Base-by-base conservation (phyloP, 129 eudicot species). In the Sambucus nigra region DNA sequence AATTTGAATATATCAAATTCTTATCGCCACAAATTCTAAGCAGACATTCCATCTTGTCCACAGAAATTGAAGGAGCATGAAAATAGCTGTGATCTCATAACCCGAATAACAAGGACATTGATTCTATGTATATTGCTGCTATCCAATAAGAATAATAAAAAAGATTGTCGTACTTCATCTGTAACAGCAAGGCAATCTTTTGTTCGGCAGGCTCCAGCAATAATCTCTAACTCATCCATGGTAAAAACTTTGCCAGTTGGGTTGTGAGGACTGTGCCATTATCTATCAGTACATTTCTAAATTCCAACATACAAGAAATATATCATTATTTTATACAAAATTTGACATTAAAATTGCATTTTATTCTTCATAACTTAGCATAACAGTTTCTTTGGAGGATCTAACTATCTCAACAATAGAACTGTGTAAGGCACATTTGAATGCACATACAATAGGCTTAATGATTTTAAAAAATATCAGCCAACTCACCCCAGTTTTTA, bases 201-300 rank as follows among this genome's bases (percentile, higher is more conserved):
- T 67, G 77, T 63, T 63, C 55, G 60, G 94, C 99, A 92, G 68
- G 69, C 87, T 72, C 57, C 94, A 41, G 94, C 96, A 66, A 92
- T 80, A 51, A 70, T 71, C 80, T 77, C 79, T 47, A 92, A 91
- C 83, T 92, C 99, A 41, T 70, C 79, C 82, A 60, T 64, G 70
- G 71, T 65, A 64, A 80, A 92, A 71, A 86, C 92, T 75, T 92
- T 92, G 59, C 99, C 99, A 20, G 96, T 92, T 40, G 96, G 99
- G 69, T 92, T 92, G 71, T 92, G 96, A 75, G 99, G 99, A 72
- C 99, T 92, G 94, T 69, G 76, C 45, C 67, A 73, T 57, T 60
- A 50, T 48, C 63, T 55, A 60, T 67, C 42, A 78, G 76, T 52
- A 73, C 2, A 53, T 20, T 51, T 50, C 28, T 64, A 60, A 20